These are phyloP conservation scores for Apiotrichum gamsii DNA, from an alignment of 1,284 basidiomycete species.

Conservation along the genomic window DNA sequence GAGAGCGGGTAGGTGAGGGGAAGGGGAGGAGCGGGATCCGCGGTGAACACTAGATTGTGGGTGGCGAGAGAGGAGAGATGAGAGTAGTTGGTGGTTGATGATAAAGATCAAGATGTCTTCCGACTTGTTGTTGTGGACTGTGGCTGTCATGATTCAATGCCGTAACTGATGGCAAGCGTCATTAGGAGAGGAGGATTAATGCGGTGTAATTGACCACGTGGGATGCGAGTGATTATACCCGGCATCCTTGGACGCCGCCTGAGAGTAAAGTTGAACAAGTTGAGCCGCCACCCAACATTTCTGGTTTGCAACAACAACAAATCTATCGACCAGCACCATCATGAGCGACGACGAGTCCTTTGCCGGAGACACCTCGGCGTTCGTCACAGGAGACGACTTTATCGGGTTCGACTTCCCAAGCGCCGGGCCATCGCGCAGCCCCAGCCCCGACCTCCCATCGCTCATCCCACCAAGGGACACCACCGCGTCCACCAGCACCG, in stretches of 20 bases:
- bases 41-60: neutral
- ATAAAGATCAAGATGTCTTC: no score
- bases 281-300: no score
- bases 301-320: no score
- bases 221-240: conserved; percentile 1
- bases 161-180: no score
- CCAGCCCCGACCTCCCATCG: neutral
- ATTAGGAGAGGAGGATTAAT: neutral
- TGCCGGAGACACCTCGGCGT: conserved; percentile 2
- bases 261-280: no score
- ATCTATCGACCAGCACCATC: no score
- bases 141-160: no score
- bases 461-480: neutral
- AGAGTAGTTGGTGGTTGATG: no score
- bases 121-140: no score
- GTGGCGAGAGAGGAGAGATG: no score
- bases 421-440: neutral
- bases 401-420: conserved; percentile 9
- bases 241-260: no score
- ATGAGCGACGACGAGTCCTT: neutral
- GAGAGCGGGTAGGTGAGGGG: neutral
- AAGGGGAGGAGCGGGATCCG: neutral
- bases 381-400: conserved; percentile 14
- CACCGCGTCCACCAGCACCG: neutral
- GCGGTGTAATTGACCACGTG: conserved; percentile 1